phyloP scores from a whole-genome alignment of 176 grass and related monocot species.

The Eragrostis nindensis region DNA sequence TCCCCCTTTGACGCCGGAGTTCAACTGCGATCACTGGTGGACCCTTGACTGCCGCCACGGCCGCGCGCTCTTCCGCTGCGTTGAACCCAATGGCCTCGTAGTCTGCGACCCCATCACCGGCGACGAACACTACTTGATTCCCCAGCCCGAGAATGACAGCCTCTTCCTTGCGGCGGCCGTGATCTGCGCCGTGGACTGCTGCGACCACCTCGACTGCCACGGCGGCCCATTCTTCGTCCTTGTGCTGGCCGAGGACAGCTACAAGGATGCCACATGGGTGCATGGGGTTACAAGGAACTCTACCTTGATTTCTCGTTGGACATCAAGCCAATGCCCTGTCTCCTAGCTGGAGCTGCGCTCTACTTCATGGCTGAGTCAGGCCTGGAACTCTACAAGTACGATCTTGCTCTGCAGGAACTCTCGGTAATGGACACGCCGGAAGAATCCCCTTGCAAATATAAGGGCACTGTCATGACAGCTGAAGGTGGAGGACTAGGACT shows the following conservation, averaged over 20 bases:
- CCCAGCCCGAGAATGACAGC: no score
- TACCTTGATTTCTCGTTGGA: background rate
- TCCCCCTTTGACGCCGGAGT: background rate
- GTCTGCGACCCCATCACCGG: background rate
- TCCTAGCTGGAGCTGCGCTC: background rate
- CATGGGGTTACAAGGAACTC: background rate
- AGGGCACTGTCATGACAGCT: background rate
- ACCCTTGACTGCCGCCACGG: background rate
- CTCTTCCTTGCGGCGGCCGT: background rate
- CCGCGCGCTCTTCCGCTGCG: background rate
- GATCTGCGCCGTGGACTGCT: background rate
- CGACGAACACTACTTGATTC: background rate
- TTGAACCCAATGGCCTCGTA: background rate
- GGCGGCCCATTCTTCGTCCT: background rate
- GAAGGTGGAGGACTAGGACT: background rate
- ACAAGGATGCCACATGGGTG: background rate
- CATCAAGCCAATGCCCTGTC: background rate
- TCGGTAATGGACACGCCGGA: background rate
- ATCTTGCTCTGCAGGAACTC: background rate
- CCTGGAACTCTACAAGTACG: background rate
- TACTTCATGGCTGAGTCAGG: background rate
- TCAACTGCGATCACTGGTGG: background rate
- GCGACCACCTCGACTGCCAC: background rate
- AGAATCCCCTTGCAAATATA: fast-evolving
- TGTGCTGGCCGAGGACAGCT: background rate